These are phyloP conservation scores for Penicillium tannophilum DNA, from an alignment of 495 filamentous ascomycete genomes.

Conservation along the genomic window DNA sequence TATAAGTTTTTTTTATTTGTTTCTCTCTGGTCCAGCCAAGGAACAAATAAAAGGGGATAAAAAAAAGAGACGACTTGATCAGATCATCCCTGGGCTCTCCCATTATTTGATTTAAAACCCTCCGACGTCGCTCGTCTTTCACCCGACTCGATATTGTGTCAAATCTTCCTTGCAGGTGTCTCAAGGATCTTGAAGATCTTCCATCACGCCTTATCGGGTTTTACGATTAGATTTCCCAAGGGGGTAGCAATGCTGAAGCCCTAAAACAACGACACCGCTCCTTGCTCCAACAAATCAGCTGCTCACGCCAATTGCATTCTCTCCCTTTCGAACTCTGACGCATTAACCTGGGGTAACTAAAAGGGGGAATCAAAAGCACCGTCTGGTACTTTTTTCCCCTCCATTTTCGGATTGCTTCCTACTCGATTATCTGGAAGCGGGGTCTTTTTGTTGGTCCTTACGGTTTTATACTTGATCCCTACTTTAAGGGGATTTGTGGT, in stretches of 20 bases:
- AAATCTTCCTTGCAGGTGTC: conserved; percentile 33
- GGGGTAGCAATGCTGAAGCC: conserved; percentile 37
- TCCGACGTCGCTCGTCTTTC: not conserved
- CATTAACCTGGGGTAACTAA: conserved; percentile 32
- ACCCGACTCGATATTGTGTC: conserved; percentile 6
- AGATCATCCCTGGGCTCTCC: not conserved
- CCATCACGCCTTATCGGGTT: conserved; percentile 26
- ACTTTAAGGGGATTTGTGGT: not conserved
- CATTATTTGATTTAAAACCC: conserved; percentile 1
- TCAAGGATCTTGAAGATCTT: conserved; percentile 24
- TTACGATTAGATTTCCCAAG: conserved; percentile 26
- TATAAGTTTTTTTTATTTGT: no score
- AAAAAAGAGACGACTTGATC: not conserved
- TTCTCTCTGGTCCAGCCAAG: not conserved
- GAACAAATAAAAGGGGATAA: not conserved
- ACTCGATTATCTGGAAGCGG: conserved; percentile 20
- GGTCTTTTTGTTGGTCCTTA: conserved; percentile 12
- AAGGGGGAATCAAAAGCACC: conserved; percentile 29
- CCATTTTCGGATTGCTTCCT: conserved; percentile 11
- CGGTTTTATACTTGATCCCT: not conserved
- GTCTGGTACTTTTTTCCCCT: conserved; percentile 24
- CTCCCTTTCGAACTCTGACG: conserved; percentile 22
- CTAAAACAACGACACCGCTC: conserved; percentile 28
- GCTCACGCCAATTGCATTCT: conserved; percentile 28
- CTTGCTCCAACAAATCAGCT: conserved; percentile 21